Base-by-base conservation (phyloP, 495 filamentous ascomycete species). In the Penicillium arizonense region DNA sequence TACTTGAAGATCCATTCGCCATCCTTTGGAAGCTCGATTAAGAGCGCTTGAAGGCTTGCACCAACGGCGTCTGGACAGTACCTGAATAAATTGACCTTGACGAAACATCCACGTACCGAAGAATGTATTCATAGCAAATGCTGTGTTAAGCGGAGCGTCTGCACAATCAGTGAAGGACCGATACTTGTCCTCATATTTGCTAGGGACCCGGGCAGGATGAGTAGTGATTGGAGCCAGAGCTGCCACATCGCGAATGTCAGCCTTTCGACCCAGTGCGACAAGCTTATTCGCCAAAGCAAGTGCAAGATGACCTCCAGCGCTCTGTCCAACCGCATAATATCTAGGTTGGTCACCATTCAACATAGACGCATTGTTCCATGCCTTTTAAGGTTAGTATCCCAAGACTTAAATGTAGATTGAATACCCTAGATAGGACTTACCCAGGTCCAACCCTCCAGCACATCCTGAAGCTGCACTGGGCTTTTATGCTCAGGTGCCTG, bases 241-340 rank as follows among this genome's bases (percentile, higher is more conserved):
- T 21, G 44, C 44, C 3, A 46, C 28, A 2, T 24, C 44, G 13
- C 35, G 14, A 24, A 46, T 34, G 0, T 34, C 24, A 26, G 6
- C 24, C 24, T 16, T 34, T n/a, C 28, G 44, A 32, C 30, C 28
- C 12, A 16, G 14, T 11, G 14, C 13, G 14, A 46, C 24, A 6
- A 26, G 24, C 24, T 46, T 8, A 46, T 10, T 34, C 1, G 44
- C 28, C 11, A 65, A 42, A 9, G 46, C 40, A 3, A 68, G 43
- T 23, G 63, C 62, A 13, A 69, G 57, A n/a, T 35, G 53, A 28
- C 60, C 68, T 18, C 64, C 68, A 13, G 62, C 64, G 10, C 58
- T 62, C 37, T 56, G 53, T 3, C 68, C 65, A 41, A 61, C 50
- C 28, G 51, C 56, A 55, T 61, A 67, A 34, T 62, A 49, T 35